Conservation (phyloP, 179 eudicot genomes). For the Dionaea muscipula region DNA sequence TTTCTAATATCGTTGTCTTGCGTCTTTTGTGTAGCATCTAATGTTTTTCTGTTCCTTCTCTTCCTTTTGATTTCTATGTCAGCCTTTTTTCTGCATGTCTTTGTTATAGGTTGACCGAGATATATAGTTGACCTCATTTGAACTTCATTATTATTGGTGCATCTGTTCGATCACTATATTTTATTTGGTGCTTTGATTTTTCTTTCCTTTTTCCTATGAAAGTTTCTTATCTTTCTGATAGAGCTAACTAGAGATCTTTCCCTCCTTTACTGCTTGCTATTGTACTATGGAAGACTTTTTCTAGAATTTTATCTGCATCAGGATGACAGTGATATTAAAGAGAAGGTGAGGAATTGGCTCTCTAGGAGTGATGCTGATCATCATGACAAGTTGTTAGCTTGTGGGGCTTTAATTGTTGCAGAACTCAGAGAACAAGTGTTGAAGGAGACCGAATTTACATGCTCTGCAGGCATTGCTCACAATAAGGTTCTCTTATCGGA, state of each 20-base stretch:
- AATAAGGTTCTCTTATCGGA: conserved; percentile 45
- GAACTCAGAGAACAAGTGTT: conserved; percentile 81
- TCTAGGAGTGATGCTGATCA: conserved; percentile 47
- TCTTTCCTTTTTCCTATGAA: too few relatives aligned
- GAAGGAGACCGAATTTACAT: conserved; percentile 79
- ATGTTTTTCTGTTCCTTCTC: too few relatives aligned
- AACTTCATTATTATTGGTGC: too few relatives aligned
- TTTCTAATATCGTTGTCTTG: too few relatives aligned
- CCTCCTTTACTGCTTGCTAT: background rate
- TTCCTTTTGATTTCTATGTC: too few relatives aligned
- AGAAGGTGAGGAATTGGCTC: conserved; percentile 55
- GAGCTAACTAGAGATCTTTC: background rate
- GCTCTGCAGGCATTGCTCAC: conserved; percentile 97
- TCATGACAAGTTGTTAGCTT: conserved; percentile 72
- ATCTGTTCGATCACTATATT: too few relatives aligned
- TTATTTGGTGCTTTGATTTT: too few relatives aligned
- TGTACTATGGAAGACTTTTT: background rate
- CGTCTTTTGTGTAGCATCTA: too few relatives aligned
- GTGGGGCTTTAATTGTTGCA: conserved; percentile 88
- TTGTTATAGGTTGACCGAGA: too few relatives aligned
- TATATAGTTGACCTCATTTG: too few relatives aligned
- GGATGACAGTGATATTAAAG: conserved; percentile 37
- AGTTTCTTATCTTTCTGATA: background rate
- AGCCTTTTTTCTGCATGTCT: too few relatives aligned
- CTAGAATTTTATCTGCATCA: conserved; percentile 15